These are phyloP conservation scores for Xylaria telfairii DNA, from an alignment of 495 filamentous ascomycete species.

Conservation along the genomic window DNA sequence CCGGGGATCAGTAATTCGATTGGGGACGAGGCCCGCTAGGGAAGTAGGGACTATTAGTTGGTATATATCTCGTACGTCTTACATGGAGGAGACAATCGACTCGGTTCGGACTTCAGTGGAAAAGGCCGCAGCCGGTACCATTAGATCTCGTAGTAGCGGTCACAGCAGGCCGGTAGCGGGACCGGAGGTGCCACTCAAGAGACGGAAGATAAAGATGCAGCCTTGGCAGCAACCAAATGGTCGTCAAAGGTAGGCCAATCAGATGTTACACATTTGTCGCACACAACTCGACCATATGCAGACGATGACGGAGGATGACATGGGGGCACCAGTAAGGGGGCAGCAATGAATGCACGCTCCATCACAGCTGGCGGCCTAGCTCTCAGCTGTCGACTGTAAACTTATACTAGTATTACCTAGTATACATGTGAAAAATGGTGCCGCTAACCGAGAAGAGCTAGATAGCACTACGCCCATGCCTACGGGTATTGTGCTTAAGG, in stretches of 20 bases:
- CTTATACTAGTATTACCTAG: too few relatives aligned
- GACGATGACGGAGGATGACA: constrained; percentile 21
- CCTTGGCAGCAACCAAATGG: constrained; percentile 16
- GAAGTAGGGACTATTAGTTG: neutral
- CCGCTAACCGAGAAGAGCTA: too few relatives aligned
- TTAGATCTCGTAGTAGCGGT: constrained; percentile 3
- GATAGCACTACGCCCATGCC: too few relatives aligned
- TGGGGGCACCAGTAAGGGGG: too few relatives aligned
- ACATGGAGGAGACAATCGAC: neutral
- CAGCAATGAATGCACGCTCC: too few relatives aligned
- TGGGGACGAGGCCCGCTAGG: constrained; percentile 14
- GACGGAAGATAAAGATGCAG: constrained; percentile 18
- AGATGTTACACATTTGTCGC: constrained; percentile 6
- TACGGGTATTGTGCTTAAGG: too few relatives aligned
- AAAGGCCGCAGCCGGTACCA: constrained; percentile 23
- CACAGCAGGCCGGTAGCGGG: constrained; percentile 19
- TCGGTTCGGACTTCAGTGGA: neutral
- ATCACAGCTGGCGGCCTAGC: neutral
- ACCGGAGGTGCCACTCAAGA: constrained; percentile 5
- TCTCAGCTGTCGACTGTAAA: neutral
- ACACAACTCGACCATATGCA: constrained; percentile 4
- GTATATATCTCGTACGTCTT: too few relatives aligned
- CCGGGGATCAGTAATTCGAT: neutral
- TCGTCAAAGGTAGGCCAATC: constrained; percentile 13
- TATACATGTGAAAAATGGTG: too few relatives aligned